Evolutionary conservation across 306 rosid genomes (phyloP).

Genomic region (Cucumis hystrix): DNA sequence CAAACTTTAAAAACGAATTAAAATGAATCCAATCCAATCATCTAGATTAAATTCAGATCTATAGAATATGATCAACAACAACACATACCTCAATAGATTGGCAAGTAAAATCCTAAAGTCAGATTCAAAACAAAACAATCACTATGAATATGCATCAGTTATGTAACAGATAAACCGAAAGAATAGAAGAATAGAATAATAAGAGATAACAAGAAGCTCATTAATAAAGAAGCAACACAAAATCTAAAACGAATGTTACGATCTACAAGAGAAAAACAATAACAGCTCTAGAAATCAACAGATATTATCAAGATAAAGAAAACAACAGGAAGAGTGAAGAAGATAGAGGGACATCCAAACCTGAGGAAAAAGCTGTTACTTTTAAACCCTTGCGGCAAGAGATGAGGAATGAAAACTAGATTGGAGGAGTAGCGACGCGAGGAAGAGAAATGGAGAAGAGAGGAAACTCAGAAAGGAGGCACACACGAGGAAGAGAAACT

Average conservation of each 20-base stretch:
- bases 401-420: neutral
- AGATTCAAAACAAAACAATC: neutral
- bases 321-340: neutral
- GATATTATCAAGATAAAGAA: no score
- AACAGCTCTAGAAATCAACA: neutral
- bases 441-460: no score
- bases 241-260: neutral
- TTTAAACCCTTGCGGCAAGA: constrained; percentile 20
- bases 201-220: neutral
- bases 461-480: no score
- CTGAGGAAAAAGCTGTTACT: neutral
- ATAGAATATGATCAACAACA: neutral
- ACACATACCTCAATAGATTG: neutral
- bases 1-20: neutral
- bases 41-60: neutral
- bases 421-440: neutral
- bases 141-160: neutral
- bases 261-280: neutral
- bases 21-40: neutral
- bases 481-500: no score
- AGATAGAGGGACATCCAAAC: neutral
- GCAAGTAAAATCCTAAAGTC: neutral
- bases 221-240: neutral
- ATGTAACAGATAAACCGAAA: no score
- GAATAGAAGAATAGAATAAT: neutral